Evolutionary conservation across 2,329 filamentous ascomycete species (phyloP), one percentile per base, ranked within the genome.

Genomic region (Neofusicoccum umdonicola): DNA sequence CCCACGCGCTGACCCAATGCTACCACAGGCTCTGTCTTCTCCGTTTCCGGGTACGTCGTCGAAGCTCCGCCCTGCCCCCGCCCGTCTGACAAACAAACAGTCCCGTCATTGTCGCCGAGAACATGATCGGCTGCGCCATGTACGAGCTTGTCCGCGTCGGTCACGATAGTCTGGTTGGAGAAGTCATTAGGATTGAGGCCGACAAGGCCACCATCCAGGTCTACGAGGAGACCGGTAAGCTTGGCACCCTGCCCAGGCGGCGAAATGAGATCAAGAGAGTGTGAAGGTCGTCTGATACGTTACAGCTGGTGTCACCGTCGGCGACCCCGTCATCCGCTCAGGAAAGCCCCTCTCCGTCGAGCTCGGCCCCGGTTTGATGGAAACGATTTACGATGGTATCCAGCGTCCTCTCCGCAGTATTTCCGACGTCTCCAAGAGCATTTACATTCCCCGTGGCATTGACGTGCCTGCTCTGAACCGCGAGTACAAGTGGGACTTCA

Each of bases 101-200:
- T 71, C 95, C 95, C 76, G 95, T 99, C 84, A 90, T 99, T 74
- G 87, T 99, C 72, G 95, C 94, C 77, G 94, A 98, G 84, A 89
- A 97, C 81, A 97, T 99, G 93, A 92, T 94, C 76, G 95, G 95
- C 79, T 95, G 95, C 86, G 93, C 95, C 80, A 99, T 99, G 95
- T 97, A 98, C 88, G 95, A 99, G 83, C 85, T 99, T 83, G 93
- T 96, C 78, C 90, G 87, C 83, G 94, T 99, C 72, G 93, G 95
- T 72, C 88, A 97, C 77, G 92, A 97, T 76, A 87, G 90, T 76
- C 88, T 99, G 66, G 90, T 96, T 68, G 95, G 95, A 77, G 95
- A 99, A 82, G 95, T 99, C 80, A 99, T 99, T 85, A 91, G 95
- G 78, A 96, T 99, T 82, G 95, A 92, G 74, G 90, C 84, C 78